Conservation (phyloP, 345 rosid species). For the Pugionium cornutum region DNA sequence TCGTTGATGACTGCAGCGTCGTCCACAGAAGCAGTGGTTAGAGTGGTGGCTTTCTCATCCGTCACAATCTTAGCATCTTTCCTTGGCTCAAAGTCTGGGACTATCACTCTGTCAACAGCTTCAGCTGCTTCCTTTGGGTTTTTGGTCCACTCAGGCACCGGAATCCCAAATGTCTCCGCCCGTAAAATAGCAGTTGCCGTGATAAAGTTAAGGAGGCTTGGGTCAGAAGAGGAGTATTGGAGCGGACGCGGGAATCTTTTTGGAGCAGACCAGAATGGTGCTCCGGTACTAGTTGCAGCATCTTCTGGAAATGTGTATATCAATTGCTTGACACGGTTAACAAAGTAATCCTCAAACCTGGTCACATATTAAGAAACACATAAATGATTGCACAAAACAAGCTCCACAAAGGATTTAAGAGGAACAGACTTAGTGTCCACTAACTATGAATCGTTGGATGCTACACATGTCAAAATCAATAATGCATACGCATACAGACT, state of each 20-base stretch:
- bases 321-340: constrained; percentile 77
- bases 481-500: background rate
- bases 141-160: constrained; percentile 76
- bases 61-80: constrained; percentile 62
- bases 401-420: background rate
- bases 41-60: constrained; percentile 61
- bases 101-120: constrained; percentile 59
- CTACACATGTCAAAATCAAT: background rate
- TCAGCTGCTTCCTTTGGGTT: constrained; percentile 51
- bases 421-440: background rate
- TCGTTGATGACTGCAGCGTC: constrained; percentile 59
- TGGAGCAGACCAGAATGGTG: constrained; percentile 82
- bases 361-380: constrained; percentile 20
- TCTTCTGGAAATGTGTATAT: constrained; percentile 85
- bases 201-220: constrained; percentile 69
- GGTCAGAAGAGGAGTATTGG: constrained; percentile 64
- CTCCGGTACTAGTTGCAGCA: constrained; percentile 67
- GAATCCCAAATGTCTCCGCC: constrained; percentile 82
- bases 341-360: constrained; percentile 92
- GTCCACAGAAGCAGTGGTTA: constrained; percentile 50
- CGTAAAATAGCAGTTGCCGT: constrained; percentile 72
- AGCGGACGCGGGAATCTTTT: constrained; percentile 70
- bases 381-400: background rate
- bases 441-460: background rate
- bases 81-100: constrained; percentile 67